These are phyloP conservation scores for Stephanodiscus triporus DNA, from an alignment of 108 stramenopile genomes.

Conservation along the genomic window DNA sequence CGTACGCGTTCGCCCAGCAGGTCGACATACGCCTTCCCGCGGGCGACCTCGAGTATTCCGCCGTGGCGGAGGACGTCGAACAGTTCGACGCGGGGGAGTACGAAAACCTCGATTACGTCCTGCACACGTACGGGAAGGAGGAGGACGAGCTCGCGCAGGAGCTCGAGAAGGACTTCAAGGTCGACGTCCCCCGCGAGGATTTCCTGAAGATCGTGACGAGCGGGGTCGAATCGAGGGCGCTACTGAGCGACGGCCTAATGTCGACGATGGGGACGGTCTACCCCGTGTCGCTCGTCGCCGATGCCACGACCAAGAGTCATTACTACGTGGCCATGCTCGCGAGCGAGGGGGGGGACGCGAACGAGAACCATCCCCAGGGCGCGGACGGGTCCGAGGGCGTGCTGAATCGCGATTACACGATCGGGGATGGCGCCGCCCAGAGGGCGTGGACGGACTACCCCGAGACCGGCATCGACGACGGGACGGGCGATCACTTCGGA, in stretches of 20 bases:
- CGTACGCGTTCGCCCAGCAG: slow-evolving; percentile 49
- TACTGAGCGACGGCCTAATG: slow-evolving; percentile 27
- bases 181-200: slow-evolving; percentile 1
- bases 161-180: slow-evolving; percentile 16
- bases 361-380: slow-evolving; percentile 36
- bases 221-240: slow-evolving; percentile 38
- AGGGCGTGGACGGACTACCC: slow-evolving; percentile 36
- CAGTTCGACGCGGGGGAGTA: slow-evolving; percentile 1
- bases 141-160: slow-evolving; percentile 20
- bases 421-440: slow-evolving; percentile 42
- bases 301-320: slow-evolving; percentile 40
- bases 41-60: slow-evolving; percentile 4
- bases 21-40: slow-evolving; percentile 48
- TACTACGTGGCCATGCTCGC: slow-evolving; percentile 43
- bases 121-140: slow-evolving; percentile 22
- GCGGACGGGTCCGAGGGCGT: slow-evolving; percentile 30
- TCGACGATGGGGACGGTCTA: slow-evolving; percentile 21
- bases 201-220: slow-evolving; percentile 35
- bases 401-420: slow-evolving; percentile 32
- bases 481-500: slow-evolving; percentile 32
- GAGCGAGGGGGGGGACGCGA: slow-evolving; percentile 14
- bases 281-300: slow-evolving; percentile 48
- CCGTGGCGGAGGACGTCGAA: slow-evolving; percentile 4
- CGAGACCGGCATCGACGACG: slow-evolving; percentile 9
- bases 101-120: slow-evolving; percentile 9